phyloP scores from a whole-genome alignment of 225 moss, liverwort and hornwort genomes.

The Climacium dendroides region DNA sequence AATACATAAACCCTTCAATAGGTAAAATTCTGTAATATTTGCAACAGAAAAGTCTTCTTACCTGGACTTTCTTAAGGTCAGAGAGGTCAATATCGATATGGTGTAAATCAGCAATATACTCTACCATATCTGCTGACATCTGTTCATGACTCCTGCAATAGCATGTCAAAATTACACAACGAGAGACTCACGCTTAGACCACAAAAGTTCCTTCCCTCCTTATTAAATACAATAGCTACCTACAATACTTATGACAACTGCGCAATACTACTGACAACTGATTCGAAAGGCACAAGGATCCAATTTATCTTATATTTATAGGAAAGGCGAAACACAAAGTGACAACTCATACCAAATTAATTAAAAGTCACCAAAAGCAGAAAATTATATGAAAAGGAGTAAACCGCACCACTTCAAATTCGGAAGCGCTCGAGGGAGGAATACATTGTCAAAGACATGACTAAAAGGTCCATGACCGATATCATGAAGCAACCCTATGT shows the following conservation, averaged over 20 bases:
- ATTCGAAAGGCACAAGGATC: not conserved
- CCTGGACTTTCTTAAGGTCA: slow-evolving; percentile 71
- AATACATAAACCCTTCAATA: not conserved
- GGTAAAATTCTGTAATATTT: not conserved
- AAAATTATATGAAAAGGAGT: not conserved
- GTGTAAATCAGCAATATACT: slow-evolving; percentile 74
- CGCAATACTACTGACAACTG: not conserved
- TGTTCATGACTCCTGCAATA: slow-evolving; percentile 83
- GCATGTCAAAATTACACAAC: not conserved
- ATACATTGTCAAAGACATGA: slow-evolving; percentile 83
- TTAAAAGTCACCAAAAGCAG: not conserved
- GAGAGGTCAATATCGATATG: slow-evolving; percentile 75
- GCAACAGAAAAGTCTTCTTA: not conserved
- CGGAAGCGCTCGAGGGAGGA: slow-evolving; percentile 67
- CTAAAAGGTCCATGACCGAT: slow-evolving; percentile 91
- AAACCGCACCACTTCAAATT: slow-evolving; percentile 51
- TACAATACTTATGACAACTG: not conserved
- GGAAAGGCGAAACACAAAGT: not conserved
- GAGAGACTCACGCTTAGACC: not conserved
- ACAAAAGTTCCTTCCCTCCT: not conserved
- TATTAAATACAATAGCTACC: not conserved
- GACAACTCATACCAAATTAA: not conserved
- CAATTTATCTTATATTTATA: not conserved
- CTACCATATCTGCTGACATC: slow-evolving; percentile 89
- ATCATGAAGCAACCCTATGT: slow-evolving; percentile 78